Evolutionary conservation across 805 yeast species (phyloP).

Genomic region (Ogataea glucozyma): DNA sequence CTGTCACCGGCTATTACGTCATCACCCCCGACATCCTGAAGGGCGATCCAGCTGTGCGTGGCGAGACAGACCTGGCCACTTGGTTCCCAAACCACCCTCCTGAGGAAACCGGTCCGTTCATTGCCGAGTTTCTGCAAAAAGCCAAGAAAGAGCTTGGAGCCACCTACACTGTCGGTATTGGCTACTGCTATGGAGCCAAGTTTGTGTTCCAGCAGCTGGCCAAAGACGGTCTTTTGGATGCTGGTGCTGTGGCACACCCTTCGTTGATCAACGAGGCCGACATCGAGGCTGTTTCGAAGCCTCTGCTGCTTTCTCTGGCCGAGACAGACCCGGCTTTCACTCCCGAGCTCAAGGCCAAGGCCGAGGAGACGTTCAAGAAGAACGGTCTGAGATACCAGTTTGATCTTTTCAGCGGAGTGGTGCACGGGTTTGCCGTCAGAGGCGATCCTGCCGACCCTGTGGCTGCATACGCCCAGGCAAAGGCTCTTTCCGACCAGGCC

Average conservation of each 20-base stretch:
- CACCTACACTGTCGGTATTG: slow-evolving; percentile 56
- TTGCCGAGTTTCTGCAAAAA: slow-evolving; percentile 46
- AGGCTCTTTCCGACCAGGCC: slow-evolving; percentile 53
- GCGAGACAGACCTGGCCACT: slow-evolving; percentile 21
- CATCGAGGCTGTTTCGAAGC: slow-evolving; percentile 56
- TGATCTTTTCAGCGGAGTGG: slow-evolving; percentile 59
- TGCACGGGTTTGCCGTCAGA: slow-evolving; percentile 80
- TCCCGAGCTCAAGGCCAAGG: slow-evolving; percentile 57
- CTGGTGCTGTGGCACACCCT: slow-evolving; percentile 83
- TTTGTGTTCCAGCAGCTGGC: slow-evolving; percentile 55
- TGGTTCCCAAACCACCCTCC: slow-evolving; percentile 48
- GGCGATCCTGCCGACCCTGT: slow-evolving; percentile 62
- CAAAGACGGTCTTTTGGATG: slow-evolving; percentile 41
- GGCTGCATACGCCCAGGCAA: slow-evolving; percentile 66
- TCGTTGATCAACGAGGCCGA: slow-evolving; percentile 69
- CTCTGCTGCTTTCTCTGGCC: slow-evolving; percentile 73
- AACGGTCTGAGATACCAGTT: slow-evolving; percentile 57
- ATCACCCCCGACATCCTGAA: slow-evolving; percentile 75
- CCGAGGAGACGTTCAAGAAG: slow-evolving; percentile 54
- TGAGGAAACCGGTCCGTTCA: slow-evolving; percentile 49
- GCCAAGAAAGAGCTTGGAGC: slow-evolving; percentile 48
- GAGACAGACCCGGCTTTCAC: slow-evolving; percentile 67
- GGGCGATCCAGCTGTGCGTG: slow-evolving; percentile 48
- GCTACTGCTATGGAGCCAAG: slow-evolving; percentile 87
- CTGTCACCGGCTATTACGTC: slow-evolving; percentile 57